phyloP scores from a whole-genome alignment of 805 yeast species.

The Saturnispora mendoncae region DNA sequence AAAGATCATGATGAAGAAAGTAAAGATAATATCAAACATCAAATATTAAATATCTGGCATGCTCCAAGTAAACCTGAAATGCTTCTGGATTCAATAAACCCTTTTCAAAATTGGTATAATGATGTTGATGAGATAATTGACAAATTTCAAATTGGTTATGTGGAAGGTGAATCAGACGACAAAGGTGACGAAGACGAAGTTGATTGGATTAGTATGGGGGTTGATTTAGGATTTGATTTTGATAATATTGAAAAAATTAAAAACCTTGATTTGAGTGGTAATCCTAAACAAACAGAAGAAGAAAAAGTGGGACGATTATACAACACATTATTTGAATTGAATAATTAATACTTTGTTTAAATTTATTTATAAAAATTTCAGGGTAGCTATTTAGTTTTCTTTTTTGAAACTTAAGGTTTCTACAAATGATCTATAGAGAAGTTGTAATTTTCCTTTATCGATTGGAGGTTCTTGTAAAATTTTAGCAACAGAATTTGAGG shows the following conservation, averaged over 20 bases:
- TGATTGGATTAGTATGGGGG: too few species aligned
- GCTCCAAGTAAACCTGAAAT: not conserved
- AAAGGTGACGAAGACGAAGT: too few species aligned
- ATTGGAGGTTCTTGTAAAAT: constrained; percentile 1
- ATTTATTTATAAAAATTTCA: not conserved
- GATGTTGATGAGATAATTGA: not conserved
- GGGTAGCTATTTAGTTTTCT: not conserved
- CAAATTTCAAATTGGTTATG: too few species aligned
- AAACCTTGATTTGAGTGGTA: too few species aligned
- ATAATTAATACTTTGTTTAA: too few species aligned
- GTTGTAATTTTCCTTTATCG: not conserved
- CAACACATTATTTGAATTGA: too few species aligned
- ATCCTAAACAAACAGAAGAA: too few species aligned
- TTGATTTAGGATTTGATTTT: too few species aligned
- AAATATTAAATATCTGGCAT: not conserved
- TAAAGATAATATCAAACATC: not conserved
- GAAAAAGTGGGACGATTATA: too few species aligned
- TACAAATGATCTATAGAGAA: constrained; percentile 6
- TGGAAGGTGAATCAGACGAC: too few species aligned
- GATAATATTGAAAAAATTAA: too few species aligned
- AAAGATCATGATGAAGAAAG: not conserved
- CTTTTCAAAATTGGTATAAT: not conserved
- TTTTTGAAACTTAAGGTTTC: constrained; percentile 1
- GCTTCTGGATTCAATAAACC: not conserved
- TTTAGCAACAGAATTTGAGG: constrained; percentile 1